Conservation (phyloP, 2,329 filamentous ascomycete genomes). For the Massarina eburnea region DNA sequence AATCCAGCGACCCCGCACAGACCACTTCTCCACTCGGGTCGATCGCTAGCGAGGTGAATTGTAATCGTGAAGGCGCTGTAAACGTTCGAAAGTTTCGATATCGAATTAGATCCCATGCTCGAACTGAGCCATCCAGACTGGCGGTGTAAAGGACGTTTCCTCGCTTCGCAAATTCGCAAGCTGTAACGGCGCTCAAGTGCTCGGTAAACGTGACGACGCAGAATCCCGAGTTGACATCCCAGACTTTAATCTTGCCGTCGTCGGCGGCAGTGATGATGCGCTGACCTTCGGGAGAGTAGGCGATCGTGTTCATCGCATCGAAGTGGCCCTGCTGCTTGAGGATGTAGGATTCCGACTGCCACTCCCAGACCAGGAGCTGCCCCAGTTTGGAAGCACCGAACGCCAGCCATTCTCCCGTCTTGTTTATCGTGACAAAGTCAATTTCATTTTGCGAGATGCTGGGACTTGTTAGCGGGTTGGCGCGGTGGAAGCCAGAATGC, state of each 20-base stretch:
- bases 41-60: constrained; percentile 93
- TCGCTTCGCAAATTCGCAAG: constrained; percentile 91
- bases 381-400: constrained; percentile 95
- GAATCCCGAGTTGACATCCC: constrained; percentile 95
- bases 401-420: constrained; percentile 92
- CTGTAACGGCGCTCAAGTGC: constrained; percentile 90
- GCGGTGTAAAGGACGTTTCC: constrained; percentile 96
- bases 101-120: constrained; percentile 93
- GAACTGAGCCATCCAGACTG: constrained; percentile 88
- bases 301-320: constrained; percentile 89
- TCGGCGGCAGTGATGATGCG: constrained; percentile 91
- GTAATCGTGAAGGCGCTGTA: constrained; percentile 85
- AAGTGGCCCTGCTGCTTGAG: constrained; percentile 98
- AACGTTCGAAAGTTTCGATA: constrained; percentile 98
- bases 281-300: constrained; percentile 92
- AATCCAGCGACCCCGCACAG: constrained; percentile 91
- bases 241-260: constrained; percentile 97
- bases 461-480: constrained; percentile 32
- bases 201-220: constrained; percentile 98
- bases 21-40: constrained; percentile 96
- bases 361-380: constrained; percentile 98
- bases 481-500: not conserved
- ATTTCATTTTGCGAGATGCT: constrained; percentile 98
- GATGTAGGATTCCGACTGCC: constrained; percentile 99
- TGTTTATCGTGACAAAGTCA: constrained; percentile 91